A percentile compares a stretch with the other conserved stretches of the same genome.
phyloP scores from a whole-genome alignment of 2,329 filamentous ascomycete species.

The Akanthomyces uredinophilus region DNA sequence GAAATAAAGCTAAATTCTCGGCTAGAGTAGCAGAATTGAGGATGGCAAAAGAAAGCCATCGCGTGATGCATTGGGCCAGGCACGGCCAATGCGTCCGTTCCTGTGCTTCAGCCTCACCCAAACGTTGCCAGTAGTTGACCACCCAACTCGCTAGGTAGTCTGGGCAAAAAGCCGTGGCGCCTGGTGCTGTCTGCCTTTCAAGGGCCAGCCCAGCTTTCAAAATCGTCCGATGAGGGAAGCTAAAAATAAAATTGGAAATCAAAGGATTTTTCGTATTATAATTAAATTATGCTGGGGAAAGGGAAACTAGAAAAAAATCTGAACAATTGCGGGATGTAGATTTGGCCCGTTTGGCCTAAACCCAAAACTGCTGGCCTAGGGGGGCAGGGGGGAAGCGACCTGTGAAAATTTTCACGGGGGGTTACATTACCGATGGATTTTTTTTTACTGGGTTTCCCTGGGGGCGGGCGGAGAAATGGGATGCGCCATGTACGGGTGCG shows the following conservation, averaged over 20 bases:
- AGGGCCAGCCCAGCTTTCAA: not conserved
- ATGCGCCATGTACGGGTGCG: not conserved
- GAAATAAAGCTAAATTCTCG: not conserved
- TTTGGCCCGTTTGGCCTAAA: conserved; percentile 4
- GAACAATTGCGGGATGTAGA: not conserved
- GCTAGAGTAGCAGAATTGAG: not conserved
- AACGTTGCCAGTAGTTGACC: no score
- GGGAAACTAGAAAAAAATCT: not conserved
- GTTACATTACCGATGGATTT: not conserved
- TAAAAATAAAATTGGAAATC: not conserved
- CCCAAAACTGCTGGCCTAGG: not conserved
- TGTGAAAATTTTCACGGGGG: not conserved
- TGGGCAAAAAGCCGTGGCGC: not conserved
- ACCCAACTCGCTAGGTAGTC: no score
- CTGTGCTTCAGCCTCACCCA: not conserved
- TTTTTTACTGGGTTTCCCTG: not conserved
- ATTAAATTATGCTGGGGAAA: not conserved
- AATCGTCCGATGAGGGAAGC: not conserved
- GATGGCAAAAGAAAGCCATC: not conserved
- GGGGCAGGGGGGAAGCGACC: not conserved
- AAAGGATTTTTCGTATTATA: not conserved
- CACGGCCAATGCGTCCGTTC: not conserved
- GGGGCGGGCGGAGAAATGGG: not conserved
- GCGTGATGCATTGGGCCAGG: not conserved
- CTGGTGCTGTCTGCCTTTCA: not conserved